Conservation (phyloP, 2,329 filamentous ascomycete species). For the Curvularia hawaiiensis region DNA sequence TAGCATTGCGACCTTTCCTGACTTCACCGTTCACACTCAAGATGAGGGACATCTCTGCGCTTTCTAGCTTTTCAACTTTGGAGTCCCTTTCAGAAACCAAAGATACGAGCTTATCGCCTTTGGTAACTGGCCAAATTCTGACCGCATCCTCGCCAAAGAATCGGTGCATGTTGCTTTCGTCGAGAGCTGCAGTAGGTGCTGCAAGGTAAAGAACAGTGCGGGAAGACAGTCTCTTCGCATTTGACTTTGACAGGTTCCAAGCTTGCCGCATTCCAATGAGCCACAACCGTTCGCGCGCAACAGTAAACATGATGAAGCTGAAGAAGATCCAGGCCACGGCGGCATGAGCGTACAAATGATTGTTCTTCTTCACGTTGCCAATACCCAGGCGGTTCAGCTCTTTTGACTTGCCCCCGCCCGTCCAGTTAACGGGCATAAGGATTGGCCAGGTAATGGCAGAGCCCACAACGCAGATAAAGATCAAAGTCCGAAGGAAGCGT, state of each 20-base stretch:
- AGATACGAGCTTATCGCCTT: conserved; percentile 77
- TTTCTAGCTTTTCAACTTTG: conserved; percentile 80
- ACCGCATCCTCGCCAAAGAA: conserved; percentile 83
- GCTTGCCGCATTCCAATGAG: conserved; percentile 93
- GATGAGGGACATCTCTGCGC: conserved; percentile 84
- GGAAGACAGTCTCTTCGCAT: conserved; percentile 84
- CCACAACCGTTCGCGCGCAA: conserved; percentile 87
- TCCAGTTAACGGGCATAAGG: conserved; percentile 86
- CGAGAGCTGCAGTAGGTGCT: conserved; percentile 78
- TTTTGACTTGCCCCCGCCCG: conserved; percentile 67
- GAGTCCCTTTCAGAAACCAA: conserved; percentile 82
- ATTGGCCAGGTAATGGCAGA: conserved; percentile 86
- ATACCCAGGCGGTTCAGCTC: conserved; percentile 82
- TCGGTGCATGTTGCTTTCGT: conserved; percentile 74
- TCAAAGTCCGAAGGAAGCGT: conserved; percentile 80
- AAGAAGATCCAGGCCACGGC: conserved; percentile 82
- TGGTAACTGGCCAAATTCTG: conserved; percentile 81
- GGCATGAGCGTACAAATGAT: conserved; percentile 77
- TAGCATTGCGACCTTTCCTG: conserved; percentile 60
- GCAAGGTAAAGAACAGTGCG: conserved; percentile 88
- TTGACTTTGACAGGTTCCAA: conserved; percentile 83
- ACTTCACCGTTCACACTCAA: conserved; percentile 76
- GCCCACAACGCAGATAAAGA: conserved; percentile 81
- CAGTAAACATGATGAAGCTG: conserved; percentile 83
- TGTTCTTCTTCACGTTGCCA: conserved; percentile 71